Evolutionary conservation across 345 rosid species (phyloP), one percentile per base, ranked within the genome.

Genomic region (Gossypium anomalum): DNA sequence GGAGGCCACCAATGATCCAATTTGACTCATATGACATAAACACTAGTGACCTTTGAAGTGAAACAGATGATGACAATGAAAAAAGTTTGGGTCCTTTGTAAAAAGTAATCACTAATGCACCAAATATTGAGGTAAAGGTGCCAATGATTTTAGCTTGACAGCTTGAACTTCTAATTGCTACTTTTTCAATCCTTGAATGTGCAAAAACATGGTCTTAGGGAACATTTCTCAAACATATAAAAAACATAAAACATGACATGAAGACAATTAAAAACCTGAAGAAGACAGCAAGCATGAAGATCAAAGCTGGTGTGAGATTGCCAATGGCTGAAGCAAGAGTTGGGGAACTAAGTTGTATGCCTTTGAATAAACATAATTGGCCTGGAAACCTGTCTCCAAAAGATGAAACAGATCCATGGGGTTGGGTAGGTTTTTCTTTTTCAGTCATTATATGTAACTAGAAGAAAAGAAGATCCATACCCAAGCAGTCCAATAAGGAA

Each of bases 91-190:
- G 97, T n/a, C 98, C 99, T 67, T 69, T 69, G 13, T 51, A 69
- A 15, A 69, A 51, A 69, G 49, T 44, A 16, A 27, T 51, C 14
- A 51, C 58, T 9, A 17, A 69, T 27, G 72, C 72, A 49, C 72
- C 72, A 7, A 20, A 49, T 16, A 69, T 49, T 15, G 72, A 68
- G 25, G 58, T 3, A 25, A 92, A 62, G 3, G 98, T 89, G 49
- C 97, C 98, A 41, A 89, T 23, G 48, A 88, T 78, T 82, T 94
- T 92, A 69, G 97, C 97, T 51, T 86, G 92, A 68, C 92, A 87
- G 62, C 93, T 89, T n/a, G 79, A 65, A 74, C 86, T 89, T 80
- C 77, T 86, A 73, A 85, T 38, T 53, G 84, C 79, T 25, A 90
- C 77, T 53, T 78, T 86, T 87, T 92, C 97, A 95, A 92, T 94